Conservation (phyloP, 164 flowering plant species). For the Malania oleifera region DNA sequence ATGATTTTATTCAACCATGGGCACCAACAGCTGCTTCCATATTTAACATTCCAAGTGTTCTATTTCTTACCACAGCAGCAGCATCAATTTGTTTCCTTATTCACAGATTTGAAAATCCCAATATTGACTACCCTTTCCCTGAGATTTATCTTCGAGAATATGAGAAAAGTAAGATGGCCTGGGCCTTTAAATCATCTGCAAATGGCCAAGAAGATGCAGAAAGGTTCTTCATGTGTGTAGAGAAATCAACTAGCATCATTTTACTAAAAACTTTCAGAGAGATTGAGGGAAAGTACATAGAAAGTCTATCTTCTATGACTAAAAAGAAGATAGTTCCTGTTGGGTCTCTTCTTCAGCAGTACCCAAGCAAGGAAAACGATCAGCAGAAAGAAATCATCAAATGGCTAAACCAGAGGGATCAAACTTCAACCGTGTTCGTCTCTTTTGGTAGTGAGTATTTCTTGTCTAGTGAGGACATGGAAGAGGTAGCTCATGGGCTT, state of each 20-base stretch:
- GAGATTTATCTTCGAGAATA: not conserved
- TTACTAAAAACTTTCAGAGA: slow-evolving; percentile 8
- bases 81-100: not conserved
- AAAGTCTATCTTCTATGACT: not conserved
- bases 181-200: no score
- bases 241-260: slow-evolving; percentile 1
- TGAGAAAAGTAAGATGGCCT: not conserved
- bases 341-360: not conserved
- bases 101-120: not conserved
- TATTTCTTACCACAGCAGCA: slow-evolving; percentile 2
- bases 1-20: slow-evolving; percentile 11
- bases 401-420: slow-evolving; percentile 11
- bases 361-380: not conserved
- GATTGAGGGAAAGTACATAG: slow-evolving; percentile 13
- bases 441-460: slow-evolving; percentile 27
- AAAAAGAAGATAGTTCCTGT: not conserved
- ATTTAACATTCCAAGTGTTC: slow-evolving; percentile 6
- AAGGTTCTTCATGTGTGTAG: not conserved
- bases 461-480: slow-evolving; percentile 13
- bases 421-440: slow-evolving; percentile 12
- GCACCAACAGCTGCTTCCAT: slow-evolving; percentile 6
- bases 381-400: not conserved
- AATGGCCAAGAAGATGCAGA: not conserved
- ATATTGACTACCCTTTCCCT: slow-evolving; percentile 5
- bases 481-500: slow-evolving; percentile 14